Conservation (phyloP, 176 grass and related monocot genomes). For the Oryza punctata region DNA sequence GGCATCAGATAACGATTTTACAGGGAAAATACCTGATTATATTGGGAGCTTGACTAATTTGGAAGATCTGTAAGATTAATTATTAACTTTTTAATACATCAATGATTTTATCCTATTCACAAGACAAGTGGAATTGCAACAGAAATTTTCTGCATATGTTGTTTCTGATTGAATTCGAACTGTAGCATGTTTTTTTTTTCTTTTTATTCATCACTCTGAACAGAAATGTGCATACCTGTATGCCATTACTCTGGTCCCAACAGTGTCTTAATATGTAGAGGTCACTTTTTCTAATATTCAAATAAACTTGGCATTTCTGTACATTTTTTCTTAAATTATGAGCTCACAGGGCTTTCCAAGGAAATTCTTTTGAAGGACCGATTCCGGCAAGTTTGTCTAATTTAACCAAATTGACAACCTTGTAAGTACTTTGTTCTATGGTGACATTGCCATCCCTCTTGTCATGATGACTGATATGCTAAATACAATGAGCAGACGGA, state of each 20-base stretch:
- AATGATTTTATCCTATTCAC: background rate
- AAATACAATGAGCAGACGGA: constrained; percentile 38
- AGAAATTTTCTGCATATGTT: background rate
- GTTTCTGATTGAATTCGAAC: background rate
- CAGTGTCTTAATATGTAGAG: background rate
- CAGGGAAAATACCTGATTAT: constrained; percentile 54
- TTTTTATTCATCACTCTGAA: background rate
- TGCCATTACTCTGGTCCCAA: background rate
- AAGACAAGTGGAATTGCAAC: background rate
- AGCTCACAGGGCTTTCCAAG: constrained; percentile 36
- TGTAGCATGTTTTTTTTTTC: background rate
- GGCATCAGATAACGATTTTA: constrained; percentile 53
- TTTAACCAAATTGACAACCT: constrained; percentile 24
- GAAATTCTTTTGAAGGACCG: constrained; percentile 49
- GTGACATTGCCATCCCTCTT: background rate
- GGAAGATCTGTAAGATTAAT: constrained; percentile 25
- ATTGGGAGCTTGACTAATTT: constrained; percentile 50
- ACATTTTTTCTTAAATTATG: constrained; percentile 1
- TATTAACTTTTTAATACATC: background rate
- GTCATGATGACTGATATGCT: background rate
- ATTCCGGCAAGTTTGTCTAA: constrained; percentile 44
- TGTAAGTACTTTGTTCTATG: constrained; percentile 30
- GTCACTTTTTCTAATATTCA: background rate
- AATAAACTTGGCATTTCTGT: background rate
- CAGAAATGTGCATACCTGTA: background rate